Base-by-base conservation (phyloP, 202 grass and related monocot genomes). In the Bolboschoenoplectus hybrid region DNA sequence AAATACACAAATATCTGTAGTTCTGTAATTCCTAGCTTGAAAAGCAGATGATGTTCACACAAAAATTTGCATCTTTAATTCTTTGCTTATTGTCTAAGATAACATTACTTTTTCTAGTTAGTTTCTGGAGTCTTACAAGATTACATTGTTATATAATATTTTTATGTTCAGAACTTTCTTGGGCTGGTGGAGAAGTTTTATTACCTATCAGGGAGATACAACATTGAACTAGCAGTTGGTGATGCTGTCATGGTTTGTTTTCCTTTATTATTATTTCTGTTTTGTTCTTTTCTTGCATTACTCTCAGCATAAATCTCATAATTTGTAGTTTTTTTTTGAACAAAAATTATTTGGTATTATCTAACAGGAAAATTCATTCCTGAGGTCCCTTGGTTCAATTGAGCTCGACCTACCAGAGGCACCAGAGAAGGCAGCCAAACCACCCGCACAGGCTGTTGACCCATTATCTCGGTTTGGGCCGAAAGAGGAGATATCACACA, bases 181-280 rank as follows among this genome's bases (percentile, higher is more conserved):
- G 93, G 91, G 63, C 83, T 99, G 80, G 92, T 99, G 76, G 93
- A 94, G 77, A 99, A 92, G 78, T 91, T 99, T 81, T 99, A 97
- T 89, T 99, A 99, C 83, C 88, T 97, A 56, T 97, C 93, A 82
- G 97, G 97, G 88, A 90, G 81, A 91, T 99, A 99, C 73, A 92
- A 93, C 45, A 90, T 99, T 66, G 93, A 97, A 82, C 91, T 99
- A 83, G 57, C 88, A 46, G 84, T 99, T 87, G 97, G 93, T 90
- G 97, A 99, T 83, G 88, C 93, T 88, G 91, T 87, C 82, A 97
- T 99, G 97, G 93, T 99, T 87, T 66, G 67, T 62, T 34, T 49
- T 67, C 50, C 74, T 78, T 67, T 87, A 4, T 66, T 87, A 82
- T 69, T 87, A 65, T 71, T 64, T 16, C 51, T 56, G 3, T 68